These are phyloP conservation scores for Entomortierella chlamydospora DNA, from an alignment of 192 early-diverging fungal genomes.

Conservation along the genomic window DNA sequence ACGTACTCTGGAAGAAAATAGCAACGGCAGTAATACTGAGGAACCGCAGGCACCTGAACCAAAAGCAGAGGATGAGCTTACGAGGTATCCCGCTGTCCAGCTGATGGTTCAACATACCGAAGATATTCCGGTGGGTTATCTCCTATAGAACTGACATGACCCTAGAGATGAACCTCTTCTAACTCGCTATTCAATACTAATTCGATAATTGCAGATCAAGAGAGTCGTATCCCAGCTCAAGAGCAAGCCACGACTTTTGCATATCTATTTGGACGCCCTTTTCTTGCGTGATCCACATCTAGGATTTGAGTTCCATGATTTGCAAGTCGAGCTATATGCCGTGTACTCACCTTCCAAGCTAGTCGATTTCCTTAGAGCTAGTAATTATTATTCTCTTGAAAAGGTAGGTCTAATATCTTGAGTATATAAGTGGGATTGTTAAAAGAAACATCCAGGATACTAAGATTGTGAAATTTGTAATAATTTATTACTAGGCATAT, in stretches of 20 bases:
- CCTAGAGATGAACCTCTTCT: background rate
- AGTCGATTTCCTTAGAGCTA: slow-evolving; percentile 86
- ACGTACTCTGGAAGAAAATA: slow-evolving; percentile 8
- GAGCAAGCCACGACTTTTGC: slow-evolving; percentile 68
- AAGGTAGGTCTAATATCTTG: slow-evolving; percentile 55
- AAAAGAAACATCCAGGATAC: too few species aligned
- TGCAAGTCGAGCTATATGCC: slow-evolving; percentile 92
- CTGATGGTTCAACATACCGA: slow-evolving; percentile 89
- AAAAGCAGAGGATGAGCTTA: slow-evolving; percentile 51
- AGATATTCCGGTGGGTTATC: slow-evolving; percentile 72
- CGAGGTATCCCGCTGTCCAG: slow-evolving; percentile 74
- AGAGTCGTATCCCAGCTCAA: slow-evolving; percentile 80
- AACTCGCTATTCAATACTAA: background rate
- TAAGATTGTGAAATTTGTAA: background rate
- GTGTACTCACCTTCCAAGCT: slow-evolving; percentile 84
- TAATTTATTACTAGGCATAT: slow-evolving; percentile 67
- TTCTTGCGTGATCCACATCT: slow-evolving; percentile 76
- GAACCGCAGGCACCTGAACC: background rate
- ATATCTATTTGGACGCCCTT: slow-evolving; percentile 95
- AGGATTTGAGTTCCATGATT: slow-evolving; percentile 78
- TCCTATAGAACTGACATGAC: background rate
- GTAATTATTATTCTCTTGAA: slow-evolving; percentile 82
- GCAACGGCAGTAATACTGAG: background rate
- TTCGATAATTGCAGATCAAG: slow-evolving; percentile 52
- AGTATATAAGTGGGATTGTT: background rate